These are phyloP conservation scores for Boletales sp. DNA, from an alignment of 768 basidiomycete species.

Conservation along the genomic window DNA sequence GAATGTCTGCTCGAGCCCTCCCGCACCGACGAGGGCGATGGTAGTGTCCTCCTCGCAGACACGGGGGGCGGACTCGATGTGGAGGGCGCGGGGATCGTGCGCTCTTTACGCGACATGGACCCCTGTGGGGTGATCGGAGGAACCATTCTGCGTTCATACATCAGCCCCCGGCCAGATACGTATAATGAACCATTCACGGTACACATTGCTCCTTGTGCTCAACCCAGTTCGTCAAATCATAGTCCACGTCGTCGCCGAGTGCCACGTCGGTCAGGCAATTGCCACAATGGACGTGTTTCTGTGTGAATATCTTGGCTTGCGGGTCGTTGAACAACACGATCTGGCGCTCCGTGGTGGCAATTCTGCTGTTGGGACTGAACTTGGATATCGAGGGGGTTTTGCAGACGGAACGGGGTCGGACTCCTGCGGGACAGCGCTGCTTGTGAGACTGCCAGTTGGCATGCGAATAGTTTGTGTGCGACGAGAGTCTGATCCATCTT, in stretches of 20 bases:
- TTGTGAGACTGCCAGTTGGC: conserved; percentile 56
- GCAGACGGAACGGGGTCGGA: conserved; percentile 13
- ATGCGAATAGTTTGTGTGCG: conserved; percentile 37
- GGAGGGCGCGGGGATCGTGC: conserved; percentile 16
- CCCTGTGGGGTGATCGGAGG: conserved; percentile 21
- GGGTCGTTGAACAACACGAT: conserved; percentile 61
- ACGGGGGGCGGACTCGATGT: conserved; percentile 13
- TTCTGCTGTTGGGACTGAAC: conserved; percentile 52
- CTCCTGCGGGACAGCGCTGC: conserved; percentile 41
- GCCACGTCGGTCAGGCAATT: conserved; percentile 45
- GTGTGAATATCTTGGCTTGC: conserved; percentile 49
- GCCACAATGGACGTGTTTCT: conserved; percentile 46
- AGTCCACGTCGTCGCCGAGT: conserved; percentile 51
- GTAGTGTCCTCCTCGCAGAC: conserved; percentile 11
- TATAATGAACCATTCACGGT: conserved; percentile 26
- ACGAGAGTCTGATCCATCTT: conserved; percentile 57
- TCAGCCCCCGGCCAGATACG: not conserved
- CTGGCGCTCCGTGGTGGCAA: conserved; percentile 61
- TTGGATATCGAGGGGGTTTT: conserved; percentile 14
- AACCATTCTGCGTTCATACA: conserved; percentile 10
- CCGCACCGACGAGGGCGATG: conserved; percentile 9
- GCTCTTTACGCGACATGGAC: conserved; percentile 10
- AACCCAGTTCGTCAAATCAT: conserved; percentile 58
- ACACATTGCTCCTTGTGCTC: conserved; percentile 56
- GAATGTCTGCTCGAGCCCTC: conserved; percentile 26